Evolutionary conservation across 768 basidiomycete species (phyloP).

Genomic region (Ramaria rubella): DNA sequence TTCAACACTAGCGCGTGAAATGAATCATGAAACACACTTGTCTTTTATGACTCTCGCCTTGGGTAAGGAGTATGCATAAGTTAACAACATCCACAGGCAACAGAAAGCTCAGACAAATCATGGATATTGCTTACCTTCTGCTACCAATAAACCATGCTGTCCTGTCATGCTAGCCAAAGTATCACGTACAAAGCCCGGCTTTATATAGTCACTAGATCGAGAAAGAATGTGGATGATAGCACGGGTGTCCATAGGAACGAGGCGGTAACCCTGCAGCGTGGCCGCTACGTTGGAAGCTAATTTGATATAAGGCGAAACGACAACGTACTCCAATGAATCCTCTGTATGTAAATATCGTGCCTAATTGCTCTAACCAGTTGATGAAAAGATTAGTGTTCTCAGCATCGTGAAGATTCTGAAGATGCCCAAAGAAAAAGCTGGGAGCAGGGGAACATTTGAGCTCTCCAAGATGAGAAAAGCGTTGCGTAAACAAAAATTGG

Average conservation of each 20-base stretch:
- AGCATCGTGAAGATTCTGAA: conserved; percentile 48
- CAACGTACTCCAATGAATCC: conserved; percentile 36
- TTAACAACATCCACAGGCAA: neutral
- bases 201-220: conserved; percentile 51
- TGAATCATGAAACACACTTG: conserved; percentile 33
- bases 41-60: conserved; percentile 46
- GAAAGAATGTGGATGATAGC: conserved; percentile 54
- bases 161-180: conserved; percentile 43
- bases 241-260: conserved; percentile 53
- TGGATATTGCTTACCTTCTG: conserved; percentile 25
- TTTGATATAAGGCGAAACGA: neutral
- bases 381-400: conserved; percentile 47
- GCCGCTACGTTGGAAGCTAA: neutral
- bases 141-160: conserved; percentile 36
- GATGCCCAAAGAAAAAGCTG: conserved; percentile 47
- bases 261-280: conserved; percentile 32
- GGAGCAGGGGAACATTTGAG: conserved; percentile 41
- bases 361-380: conserved; percentile 41
- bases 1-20: neutral
- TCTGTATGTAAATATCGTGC: conserved; percentile 45
- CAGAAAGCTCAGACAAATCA: neutral
- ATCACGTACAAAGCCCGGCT: conserved; percentile 52
- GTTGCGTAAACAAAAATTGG: conserved; percentile 38
- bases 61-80: neutral
- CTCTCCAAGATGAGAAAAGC: conserved; percentile 39